A percentile compares a stretch with the other conserved stretches of the same genome.
These are phyloP conservation scores for Cardamine occulta DNA, from an alignment of 345 rosid genomes.

Conservation along the genomic window DNA sequence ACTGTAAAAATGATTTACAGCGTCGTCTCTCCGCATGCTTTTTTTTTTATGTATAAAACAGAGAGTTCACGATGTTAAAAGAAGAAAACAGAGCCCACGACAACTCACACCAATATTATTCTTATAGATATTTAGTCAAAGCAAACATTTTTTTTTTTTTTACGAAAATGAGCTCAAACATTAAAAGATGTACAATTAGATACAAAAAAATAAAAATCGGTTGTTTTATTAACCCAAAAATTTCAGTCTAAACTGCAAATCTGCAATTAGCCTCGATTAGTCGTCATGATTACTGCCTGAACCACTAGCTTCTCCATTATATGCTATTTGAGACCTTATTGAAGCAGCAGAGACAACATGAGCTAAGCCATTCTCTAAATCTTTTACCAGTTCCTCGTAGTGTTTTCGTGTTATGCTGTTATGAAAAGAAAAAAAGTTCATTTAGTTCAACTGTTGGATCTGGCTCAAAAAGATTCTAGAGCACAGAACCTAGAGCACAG, in stretches of 20 bases:
- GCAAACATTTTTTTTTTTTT: not conserved
- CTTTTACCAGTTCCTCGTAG: constrained; percentile 69
- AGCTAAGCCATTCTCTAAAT: constrained; percentile 67
- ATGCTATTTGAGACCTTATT: not conserved
- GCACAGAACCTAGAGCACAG: constrained; percentile 52
- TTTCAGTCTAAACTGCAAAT: not conserved
- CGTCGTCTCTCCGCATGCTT: not conserved
- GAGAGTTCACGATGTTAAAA: no score
- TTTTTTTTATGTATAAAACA: no score
- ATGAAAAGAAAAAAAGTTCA: not conserved
- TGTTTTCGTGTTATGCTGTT: constrained; percentile 68
- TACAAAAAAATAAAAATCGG: no score
- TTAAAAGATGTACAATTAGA: not conserved
- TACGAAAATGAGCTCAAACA: not conserved
- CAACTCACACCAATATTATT: not conserved
- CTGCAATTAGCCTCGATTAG: not conserved
- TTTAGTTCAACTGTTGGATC: not conserved
- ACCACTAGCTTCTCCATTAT: constrained; percentile 22
- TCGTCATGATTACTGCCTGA: constrained; percentile 10
- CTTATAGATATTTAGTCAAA: not conserved
- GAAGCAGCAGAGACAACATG: constrained; percentile 48
- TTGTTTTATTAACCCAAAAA: no score
- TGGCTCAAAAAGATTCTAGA: not conserved
- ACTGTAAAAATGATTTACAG: not conserved
- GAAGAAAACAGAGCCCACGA: not conserved